phyloP scores from a whole-genome alignment of 371 early-diverging fungal species.

The Basidiobolus meristosporus region DNA sequence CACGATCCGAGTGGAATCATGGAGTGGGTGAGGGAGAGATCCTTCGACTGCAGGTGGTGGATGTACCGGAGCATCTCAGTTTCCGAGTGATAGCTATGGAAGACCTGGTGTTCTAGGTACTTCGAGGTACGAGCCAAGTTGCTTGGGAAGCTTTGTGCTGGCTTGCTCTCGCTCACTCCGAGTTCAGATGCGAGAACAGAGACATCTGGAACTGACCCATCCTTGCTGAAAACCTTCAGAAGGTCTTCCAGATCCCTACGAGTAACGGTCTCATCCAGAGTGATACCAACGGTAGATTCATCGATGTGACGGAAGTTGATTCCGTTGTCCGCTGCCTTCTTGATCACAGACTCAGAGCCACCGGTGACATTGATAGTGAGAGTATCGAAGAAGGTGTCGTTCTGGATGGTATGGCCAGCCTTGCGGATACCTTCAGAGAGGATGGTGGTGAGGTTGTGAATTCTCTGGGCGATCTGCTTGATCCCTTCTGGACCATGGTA shows the following conservation, averaged over 20 bases:
- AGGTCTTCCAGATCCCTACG: constrained; percentile 59
- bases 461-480: constrained; percentile 69
- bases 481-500: constrained; percentile 94
- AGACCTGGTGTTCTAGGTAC: constrained; percentile 72
- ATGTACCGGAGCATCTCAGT: constrained; percentile 96
- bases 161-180: constrained; percentile 15
- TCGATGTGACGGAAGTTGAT: constrained; percentile 80
- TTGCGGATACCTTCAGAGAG: constrained; percentile 53
- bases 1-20: constrained; percentile 97
- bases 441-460: constrained; percentile 69
- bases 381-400: constrained; percentile 85
- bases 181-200: constrained; percentile 13
- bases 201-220: constrained; percentile 22
- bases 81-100: constrained; percentile 91
- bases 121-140: constrained; percentile 50
- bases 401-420: constrained; percentile 57
- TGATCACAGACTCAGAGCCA: constrained; percentile 29
- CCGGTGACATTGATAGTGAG: constrained; percentile 54
- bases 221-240: constrained; percentile 42
- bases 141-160: constrained; percentile 27
- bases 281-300: constrained; percentile 49
- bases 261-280: constrained; percentile 80
- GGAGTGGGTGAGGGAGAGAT: constrained; percentile 85
- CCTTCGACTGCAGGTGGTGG: constrained; percentile 79
- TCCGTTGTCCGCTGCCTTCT: constrained; percentile 46